These are phyloP conservation scores for Arabis alpina DNA, from an alignment of 345 rosid genomes.

Conservation along the genomic window DNA sequence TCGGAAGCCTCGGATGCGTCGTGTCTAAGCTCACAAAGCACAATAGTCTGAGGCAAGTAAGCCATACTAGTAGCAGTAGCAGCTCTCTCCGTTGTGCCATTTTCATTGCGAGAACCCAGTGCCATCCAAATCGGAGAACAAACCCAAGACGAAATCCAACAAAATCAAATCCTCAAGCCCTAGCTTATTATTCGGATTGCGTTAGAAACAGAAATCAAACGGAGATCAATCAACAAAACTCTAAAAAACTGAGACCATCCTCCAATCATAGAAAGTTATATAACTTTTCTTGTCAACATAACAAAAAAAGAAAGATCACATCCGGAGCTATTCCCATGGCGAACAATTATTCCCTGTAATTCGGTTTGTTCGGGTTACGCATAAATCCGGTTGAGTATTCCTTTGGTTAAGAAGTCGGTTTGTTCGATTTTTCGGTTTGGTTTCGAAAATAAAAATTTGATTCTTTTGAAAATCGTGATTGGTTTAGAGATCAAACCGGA, in stretches of 20 bases:
- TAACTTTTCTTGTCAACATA: background rate
- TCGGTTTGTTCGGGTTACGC: too few relatives aligned
- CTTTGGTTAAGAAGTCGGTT: too few relatives aligned
- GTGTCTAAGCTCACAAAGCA: constrained; percentile 90
- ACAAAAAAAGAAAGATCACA: constrained; percentile 32
- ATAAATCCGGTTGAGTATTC: too few relatives aligned
- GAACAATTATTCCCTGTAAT: constrained; percentile 22
- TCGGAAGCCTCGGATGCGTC: constrained; percentile 84
- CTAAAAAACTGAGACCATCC: background rate
- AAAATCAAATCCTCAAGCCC: constrained; percentile 21
- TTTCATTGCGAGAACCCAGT: constrained; percentile 84
- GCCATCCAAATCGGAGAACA: constrained; percentile 82
- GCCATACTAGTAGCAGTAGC: constrained; percentile 68
- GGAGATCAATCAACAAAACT: constrained; percentile 15
- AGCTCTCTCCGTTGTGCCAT: constrained; percentile 41
- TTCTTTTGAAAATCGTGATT: too few relatives aligned
- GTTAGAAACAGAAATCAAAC: background rate
- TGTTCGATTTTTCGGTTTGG: too few relatives aligned
- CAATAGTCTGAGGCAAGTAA: constrained; percentile 81
- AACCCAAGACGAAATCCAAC: constrained; percentile 18
- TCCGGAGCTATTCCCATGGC: constrained; percentile 90
- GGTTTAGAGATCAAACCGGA: too few relatives aligned
- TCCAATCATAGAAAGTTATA: background rate
- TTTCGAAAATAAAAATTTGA: too few relatives aligned
- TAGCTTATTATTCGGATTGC: background rate